Base-by-base conservation (phyloP, 768 basidiomycete species). In the Tricholoma hemisulphureum region DNA sequence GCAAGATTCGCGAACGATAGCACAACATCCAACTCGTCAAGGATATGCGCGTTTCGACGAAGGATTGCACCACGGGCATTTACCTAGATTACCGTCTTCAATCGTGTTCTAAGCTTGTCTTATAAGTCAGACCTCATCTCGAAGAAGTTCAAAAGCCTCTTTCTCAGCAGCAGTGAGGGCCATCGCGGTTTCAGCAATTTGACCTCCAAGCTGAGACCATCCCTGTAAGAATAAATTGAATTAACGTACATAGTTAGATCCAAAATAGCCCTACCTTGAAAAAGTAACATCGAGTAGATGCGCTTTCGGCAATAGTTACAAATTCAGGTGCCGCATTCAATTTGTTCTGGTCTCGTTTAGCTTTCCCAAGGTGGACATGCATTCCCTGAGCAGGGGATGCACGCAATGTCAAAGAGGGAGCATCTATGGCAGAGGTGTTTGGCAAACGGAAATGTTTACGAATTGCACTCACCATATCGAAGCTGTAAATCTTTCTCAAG, bases 11-110 rank as follows among this genome's bases (percentile, higher is more conserved):
- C 90, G 63, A 96, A 97, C 0, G 87, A 85, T 2, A 94, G 70
- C 0, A 83, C 80, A 13, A 97, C 85, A 67, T 98, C 95, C 11
- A 98, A 72, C 69, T 98, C 94, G 67, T 95, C 93, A 35, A 95
- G 73, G 45, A 94, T 78, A 24, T 83, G 81, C 4, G 91, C 85
- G 66, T 95, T 96, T 26, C 80, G 78, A 60, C 87, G 80, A n/a
- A 98, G 72, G 21, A 75, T 73, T 5, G 71, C 60, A 10, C 85
- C 78, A 60, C 83, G 75, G 13, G 73, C 74, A 58, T 80, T 87
- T 48, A 95, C 86, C 93, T 94, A 59, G 11, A 49, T 21, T 34
- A 6, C 8, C 31, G 41, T 23, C 34, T 7, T 64, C 9, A 56
- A 32, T 4, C 26, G 6, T 49, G 0, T 24, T 54, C 60, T 56